These are phyloP conservation scores for Beauveria sp. DNA, from an alignment of 2,329 filamentous ascomycete genomes.

Conservation along the genomic window DNA sequence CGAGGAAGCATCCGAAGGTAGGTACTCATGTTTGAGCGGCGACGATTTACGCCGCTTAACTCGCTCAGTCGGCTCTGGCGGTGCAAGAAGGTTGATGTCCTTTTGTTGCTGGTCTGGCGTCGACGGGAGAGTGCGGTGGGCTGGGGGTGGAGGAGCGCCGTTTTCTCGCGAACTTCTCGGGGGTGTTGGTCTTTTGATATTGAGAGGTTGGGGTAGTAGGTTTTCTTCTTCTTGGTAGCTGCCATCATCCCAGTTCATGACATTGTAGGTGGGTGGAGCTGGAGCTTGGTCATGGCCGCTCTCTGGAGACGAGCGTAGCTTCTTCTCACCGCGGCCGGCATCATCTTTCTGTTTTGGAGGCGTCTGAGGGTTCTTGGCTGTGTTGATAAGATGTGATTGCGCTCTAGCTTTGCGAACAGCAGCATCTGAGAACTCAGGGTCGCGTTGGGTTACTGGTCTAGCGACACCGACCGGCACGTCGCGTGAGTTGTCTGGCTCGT, in stretches of 20 bases:
- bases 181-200: slow-evolving; percentile 22
- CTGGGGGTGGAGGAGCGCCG: slow-evolving; percentile 47
- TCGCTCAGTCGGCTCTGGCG: slow-evolving; percentile 27
- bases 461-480: slow-evolving; percentile 9
- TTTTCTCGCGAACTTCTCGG: slow-evolving; percentile 39
- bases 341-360: slow-evolving; percentile 23
- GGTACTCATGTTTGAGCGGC: slow-evolving; percentile 93
- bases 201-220: slow-evolving; percentile 30
- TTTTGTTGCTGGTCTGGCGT: slow-evolving; percentile 24
- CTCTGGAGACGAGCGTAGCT: slow-evolving; percentile 14
- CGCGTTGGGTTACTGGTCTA: not conserved
- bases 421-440: not conserved
- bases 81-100: slow-evolving; percentile 16
- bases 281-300: slow-evolving; percentile 27
- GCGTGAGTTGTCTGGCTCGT: not conserved
- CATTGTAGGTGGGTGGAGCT: slow-evolving; percentile 26
- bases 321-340: not conserved
- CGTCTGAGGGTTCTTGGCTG: slow-evolving; percentile 24
- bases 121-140: slow-evolving; percentile 39
- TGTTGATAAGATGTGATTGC: slow-evolving; percentile 14
- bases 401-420: not conserved
- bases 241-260: slow-evolving; percentile 17
- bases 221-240: slow-evolving; percentile 27
- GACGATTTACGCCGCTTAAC: slow-evolving; percentile 74
- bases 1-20: slow-evolving; percentile 66